Evolutionary conservation across 805 yeast genomes (phyloP).

Genomic region (Ogataea angusta): DNA sequence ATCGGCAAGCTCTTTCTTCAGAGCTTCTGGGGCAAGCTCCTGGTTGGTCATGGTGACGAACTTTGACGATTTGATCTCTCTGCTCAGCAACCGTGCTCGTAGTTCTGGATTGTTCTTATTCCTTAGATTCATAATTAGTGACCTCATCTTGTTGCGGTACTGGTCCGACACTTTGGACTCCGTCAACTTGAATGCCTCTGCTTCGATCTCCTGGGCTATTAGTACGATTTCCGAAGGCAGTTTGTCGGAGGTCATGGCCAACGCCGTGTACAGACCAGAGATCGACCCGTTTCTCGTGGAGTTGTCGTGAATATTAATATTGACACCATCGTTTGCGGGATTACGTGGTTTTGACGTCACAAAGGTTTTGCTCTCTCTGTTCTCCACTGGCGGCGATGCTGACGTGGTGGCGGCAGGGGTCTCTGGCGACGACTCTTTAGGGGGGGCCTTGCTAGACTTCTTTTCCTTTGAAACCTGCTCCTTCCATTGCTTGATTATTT

Average conservation of each 20-base stretch:
- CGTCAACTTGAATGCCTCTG: conserved; percentile 61
- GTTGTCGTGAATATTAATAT: conserved; percentile 65
- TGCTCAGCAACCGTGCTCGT: conserved; percentile 61
- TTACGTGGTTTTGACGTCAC: conserved; percentile 61
- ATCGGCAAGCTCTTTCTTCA: conserved; percentile 80
- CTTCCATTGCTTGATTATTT: conserved; percentile 84
- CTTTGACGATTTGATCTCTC: conserved; percentile 62
- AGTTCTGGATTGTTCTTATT: conserved; percentile 88
- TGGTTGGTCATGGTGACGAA: conserved; percentile 84
- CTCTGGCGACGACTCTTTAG: conserved; percentile 11
- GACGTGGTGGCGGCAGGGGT: conserved; percentile 20
- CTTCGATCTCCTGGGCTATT: conserved; percentile 70
- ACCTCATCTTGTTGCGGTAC: conserved; percentile 81
- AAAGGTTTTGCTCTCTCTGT: conserved; percentile 31
- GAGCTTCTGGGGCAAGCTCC: conserved; percentile 91
- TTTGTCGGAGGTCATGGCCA: conserved; percentile 72
- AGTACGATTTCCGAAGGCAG: conserved; percentile 51
- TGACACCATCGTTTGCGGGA: conserved; percentile 77
- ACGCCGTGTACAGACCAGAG: conserved; percentile 80
- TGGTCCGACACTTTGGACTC: conserved; percentile 53
- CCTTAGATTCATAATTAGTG: conserved; percentile 81
- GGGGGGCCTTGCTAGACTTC: conserved; percentile 24
- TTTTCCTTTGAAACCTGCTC: conserved; percentile 77
- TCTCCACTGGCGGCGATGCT: conserved; percentile 8
- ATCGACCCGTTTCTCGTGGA: conserved; percentile 81